Conservation (phyloP, 192 early-diverging fungal genomes). For the Obelidium mucronatum region DNA sequence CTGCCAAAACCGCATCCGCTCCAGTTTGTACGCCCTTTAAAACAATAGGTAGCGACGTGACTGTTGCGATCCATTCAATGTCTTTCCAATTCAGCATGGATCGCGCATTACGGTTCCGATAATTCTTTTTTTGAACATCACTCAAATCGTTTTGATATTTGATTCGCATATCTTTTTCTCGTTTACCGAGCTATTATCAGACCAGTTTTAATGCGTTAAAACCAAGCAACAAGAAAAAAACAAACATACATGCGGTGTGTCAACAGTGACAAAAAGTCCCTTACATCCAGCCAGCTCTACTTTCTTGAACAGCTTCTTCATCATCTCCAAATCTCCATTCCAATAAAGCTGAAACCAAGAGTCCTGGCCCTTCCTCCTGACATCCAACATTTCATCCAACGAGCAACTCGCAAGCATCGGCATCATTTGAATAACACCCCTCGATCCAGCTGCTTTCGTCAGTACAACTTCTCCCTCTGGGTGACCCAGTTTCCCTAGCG, state of each 20-base stretch:
- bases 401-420: conserved; percentile 78
- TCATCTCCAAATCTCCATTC: conserved; percentile 54
- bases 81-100: conserved; percentile 33
- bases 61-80: conserved; percentile 29
- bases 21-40: conserved; percentile 43
- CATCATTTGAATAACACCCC: conserved; percentile 77
- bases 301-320: conserved; percentile 40
- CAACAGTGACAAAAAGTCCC: conserved; percentile 80
- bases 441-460: conserved; percentile 59
- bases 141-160: conserved; percentile 65
- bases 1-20: conserved; percentile 45
- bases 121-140: conserved; percentile 46
- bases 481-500: conserved; percentile 71
- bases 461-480: conserved; percentile 76
- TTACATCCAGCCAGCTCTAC: conserved; percentile 53
- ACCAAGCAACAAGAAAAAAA: conserved; percentile 39
- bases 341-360: conserved; percentile 68
- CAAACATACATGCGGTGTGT: conserved; percentile 65
- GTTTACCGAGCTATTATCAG: conserved; percentile 66
- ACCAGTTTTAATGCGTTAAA: too few species aligned
- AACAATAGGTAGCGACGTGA: conserved; percentile 31
- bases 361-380: conserved; percentile 38
- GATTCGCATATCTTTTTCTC: conserved; percentile 84
- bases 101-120: conserved; percentile 63
- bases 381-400: conserved; percentile 61